Evolutionary conservation across 352 stramenopile genomes (phyloP).

Genomic region (Phytophthora pseudosyringae): DNA sequence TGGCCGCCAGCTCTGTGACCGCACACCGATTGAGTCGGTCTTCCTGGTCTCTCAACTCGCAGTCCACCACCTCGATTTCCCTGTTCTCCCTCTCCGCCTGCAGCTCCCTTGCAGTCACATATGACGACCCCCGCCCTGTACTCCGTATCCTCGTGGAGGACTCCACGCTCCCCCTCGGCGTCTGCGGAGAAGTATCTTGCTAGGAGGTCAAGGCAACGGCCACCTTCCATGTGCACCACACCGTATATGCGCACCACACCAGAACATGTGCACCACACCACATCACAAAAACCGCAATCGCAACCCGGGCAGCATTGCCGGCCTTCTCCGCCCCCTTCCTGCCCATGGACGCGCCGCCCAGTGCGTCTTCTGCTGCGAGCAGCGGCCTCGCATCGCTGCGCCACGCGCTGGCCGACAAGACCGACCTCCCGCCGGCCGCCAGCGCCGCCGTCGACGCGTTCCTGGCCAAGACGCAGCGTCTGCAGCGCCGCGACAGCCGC

Average conservation of each 20-base stretch:
- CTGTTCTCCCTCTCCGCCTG: constrained; percentile 35
- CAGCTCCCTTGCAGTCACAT: constrained; percentile 17
- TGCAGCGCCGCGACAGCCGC: constrained; percentile 38
- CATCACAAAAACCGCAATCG: background rate
- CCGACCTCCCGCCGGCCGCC: background rate
- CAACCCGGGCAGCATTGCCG: background rate
- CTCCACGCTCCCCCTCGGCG: constrained; percentile 5
- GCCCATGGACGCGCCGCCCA: constrained; percentile 18
- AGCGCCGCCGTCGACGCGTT: constrained; percentile 30
- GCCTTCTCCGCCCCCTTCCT: constrained; percentile 2
- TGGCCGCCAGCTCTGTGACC: constrained; percentile 18
- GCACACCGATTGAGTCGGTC: constrained; percentile 30
- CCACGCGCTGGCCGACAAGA: constrained; percentile 9
- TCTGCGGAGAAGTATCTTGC: background rate
- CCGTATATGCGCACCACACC: background rate
- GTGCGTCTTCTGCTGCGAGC: constrained; percentile 5
- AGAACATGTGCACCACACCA: background rate
- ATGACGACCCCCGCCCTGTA: constrained; percentile 7
- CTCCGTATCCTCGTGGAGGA: constrained; percentile 27
- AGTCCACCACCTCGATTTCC: constrained; percentile 35
- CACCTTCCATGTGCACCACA: background rate
- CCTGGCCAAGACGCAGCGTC: constrained; percentile 39
- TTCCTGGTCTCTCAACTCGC: constrained; percentile 36
- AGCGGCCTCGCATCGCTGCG: constrained; percentile 22
- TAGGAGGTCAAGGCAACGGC: too few relatives aligned